Conservation (phyloP, 2,329 filamentous ascomycete genomes). For the Cordyceps militaris region DNA sequence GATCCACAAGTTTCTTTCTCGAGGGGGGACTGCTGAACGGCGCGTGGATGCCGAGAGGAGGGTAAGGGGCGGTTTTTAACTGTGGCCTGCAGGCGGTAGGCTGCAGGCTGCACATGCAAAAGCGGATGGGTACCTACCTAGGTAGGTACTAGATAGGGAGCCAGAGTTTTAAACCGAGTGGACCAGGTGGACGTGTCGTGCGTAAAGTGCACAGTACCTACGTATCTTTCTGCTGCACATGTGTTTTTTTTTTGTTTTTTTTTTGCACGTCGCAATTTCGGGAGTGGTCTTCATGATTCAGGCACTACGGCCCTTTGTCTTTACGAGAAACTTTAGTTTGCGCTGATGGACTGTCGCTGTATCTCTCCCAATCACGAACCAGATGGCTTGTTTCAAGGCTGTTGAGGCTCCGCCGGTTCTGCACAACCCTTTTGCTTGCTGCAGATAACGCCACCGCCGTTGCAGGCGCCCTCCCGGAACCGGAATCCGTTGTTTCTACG, state of each 20-base stretch:
- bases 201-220: not conserved
- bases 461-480: not conserved
- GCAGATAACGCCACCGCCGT: not conserved
- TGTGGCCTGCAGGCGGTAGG: not conserved
- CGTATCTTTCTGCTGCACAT: not conserved
- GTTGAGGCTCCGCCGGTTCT: not conserved
- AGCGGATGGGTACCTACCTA: not conserved
- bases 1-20: not conserved
- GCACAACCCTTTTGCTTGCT: not conserved
- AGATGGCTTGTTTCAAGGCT: not conserved
- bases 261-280: not conserved
- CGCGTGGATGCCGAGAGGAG: not conserved
- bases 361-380: not conserved
- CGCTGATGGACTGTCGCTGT: not conserved
- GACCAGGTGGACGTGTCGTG: not conserved
- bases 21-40: not conserved
- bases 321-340: not conserved
- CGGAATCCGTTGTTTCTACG: not conserved
- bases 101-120: constrained; percentile 5
- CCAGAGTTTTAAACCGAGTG: constrained; percentile 13
- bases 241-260: not conserved
- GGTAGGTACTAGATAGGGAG: not conserved
- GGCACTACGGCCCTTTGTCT: not conserved
- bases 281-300: not conserved
- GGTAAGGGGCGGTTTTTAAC: not conserved